phyloP scores from a whole-genome alignment of 2,329 filamentous ascomycete genomes.

The Colletotrichum limetticola region DNA sequence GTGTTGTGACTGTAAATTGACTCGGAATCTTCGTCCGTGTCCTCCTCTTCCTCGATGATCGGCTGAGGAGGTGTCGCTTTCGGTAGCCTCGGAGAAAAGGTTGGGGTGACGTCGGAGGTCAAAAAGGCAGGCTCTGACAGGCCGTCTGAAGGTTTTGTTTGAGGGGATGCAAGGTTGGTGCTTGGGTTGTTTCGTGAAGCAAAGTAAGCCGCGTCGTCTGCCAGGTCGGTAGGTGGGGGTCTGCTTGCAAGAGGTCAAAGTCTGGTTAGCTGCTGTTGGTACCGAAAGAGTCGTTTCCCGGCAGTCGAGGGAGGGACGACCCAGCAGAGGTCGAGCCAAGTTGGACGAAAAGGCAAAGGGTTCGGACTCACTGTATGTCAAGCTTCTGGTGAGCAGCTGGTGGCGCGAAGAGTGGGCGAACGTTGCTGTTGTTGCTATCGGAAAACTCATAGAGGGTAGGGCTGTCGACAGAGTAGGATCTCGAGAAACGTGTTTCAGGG shows the following conservation, averaged over 20 bases:
- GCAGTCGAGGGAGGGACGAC: conserved; percentile 3
- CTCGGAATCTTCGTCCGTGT: conserved; percentile 47
- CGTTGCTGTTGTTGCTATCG: conserved; percentile 32
- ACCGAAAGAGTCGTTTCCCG: background rate
- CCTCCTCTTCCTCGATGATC: conserved; percentile 48
- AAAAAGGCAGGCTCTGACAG: conserved; percentile 57
- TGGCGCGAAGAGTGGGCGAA: conserved; percentile 32
- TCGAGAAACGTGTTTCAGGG: conserved; percentile 65
- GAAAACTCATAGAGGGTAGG: conserved; percentile 72
- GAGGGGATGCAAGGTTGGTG: conserved; percentile 54
- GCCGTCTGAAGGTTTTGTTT: conserved; percentile 54
- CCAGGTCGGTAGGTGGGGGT: conserved; percentile 20
- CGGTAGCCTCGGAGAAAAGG: conserved; percentile 33
- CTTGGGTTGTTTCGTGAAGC: conserved; percentile 51
- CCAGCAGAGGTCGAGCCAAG: background rate
- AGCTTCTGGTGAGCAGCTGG: conserved; percentile 31
- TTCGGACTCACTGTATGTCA: conserved; percentile 33
- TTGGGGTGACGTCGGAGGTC: conserved; percentile 51
- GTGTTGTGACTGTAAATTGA: conserved; percentile 45
- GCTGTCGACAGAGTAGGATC: conserved; percentile 67
- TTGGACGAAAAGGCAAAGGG: conserved; percentile 8
- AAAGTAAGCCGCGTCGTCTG: conserved; percentile 37
- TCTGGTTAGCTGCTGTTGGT: conserved; percentile 10
- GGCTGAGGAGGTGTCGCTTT: conserved; percentile 26
- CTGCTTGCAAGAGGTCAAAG: conserved; percentile 23